phyloP scores from a whole-genome alignment of 169 alveolate species.

The Eimeria maxima region DNA sequence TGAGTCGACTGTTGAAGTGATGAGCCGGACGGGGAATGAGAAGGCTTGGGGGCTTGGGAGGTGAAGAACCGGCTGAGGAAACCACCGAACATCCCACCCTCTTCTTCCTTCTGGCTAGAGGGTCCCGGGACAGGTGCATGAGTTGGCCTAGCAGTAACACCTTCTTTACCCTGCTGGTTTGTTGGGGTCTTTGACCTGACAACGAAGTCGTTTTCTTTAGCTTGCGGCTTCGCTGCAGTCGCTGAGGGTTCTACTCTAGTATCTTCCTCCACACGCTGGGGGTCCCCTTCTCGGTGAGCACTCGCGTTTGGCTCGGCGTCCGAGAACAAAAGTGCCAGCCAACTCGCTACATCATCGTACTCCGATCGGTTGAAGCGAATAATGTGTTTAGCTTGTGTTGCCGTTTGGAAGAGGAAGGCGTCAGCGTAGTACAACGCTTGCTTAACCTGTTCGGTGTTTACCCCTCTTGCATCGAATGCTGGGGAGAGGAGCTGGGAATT shows the following conservation, averaged over 20 bases:
- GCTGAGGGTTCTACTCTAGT: not conserved
- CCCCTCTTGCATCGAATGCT: conserved; percentile 41
- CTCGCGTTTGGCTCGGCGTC: conserved; percentile 40
- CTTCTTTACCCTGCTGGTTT: not conserved
- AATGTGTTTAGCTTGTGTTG: conserved; percentile 65
- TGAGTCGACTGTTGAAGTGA: not conserved
- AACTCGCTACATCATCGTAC: conserved; percentile 55
- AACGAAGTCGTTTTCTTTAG: no score
- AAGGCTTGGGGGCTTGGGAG: not conserved
- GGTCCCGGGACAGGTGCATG: not conserved
- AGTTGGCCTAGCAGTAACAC: not conserved
- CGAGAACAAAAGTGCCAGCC: conserved; percentile 60
- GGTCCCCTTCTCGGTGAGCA: conserved; percentile 40
- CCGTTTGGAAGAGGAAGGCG: conserved; percentile 61
- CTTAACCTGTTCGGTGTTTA: not conserved
- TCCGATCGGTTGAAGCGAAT: conserved; percentile 64
- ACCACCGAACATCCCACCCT: conserved; percentile 51
- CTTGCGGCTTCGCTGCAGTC: conserved; percentile 3
- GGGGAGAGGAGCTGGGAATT: conserved; percentile 54
- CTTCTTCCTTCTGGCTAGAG: conserved; percentile 21
- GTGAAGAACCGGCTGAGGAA: conserved; percentile 59
- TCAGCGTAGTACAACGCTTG: conserved; percentile 65
- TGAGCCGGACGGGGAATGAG: not conserved
- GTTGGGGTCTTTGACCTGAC: not conserved
- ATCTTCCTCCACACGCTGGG: conserved; percentile 17